Evolutionary conservation across 1,284 basidiomycete genomes (phyloP), one percentile per base, ranked within the genome.

Genomic region (Omphalotus olearius): DNA sequence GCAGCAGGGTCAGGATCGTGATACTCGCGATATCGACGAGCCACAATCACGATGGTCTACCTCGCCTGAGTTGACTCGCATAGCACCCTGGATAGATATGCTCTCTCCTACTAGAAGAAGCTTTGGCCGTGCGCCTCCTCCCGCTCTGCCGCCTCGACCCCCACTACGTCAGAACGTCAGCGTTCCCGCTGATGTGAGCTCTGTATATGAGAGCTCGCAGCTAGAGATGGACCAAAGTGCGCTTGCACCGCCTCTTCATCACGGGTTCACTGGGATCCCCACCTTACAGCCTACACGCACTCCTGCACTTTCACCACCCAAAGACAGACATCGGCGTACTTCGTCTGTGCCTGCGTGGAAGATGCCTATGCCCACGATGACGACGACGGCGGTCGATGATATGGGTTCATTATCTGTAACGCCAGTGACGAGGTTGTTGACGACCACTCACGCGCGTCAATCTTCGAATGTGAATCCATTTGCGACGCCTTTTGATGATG

Each of bases 401-500:
- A n/a, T n/a, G n/a, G 47, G 53, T 43, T 54, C 62, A n/a, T 30
- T 44, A 3, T 63, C 66, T 43, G 54, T 69, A 13, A 70, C 71
- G 23, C 73, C 75, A 14, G 66, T 72, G 25, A 78, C 75, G 42
- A 66, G 72, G 36, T 64, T 77, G 47, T 65, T 80, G 55, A 74
- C 75, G 56, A 74, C 70, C 45, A 70, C 38, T 40, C 37, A 42
- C 25, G 53, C 51, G 30, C 47, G 40, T 23, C 50, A 52, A n/a
- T 47, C 48, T 28, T 52, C 47, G 55, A 59, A 57, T 45, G 63
- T 71, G 44, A 67, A 83, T 62, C 87, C 87, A 43, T 90, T 89
- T 62, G 74, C 78, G 52, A 88, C 86, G 51, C 87, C 88, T 10
- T 90, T 89, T 67, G 88, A 90, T 64, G 87, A 88, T 61, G 80